Base-by-base conservation (phyloP, 225 moss, liverwort and hornwort genomes). In the Climacium dendroides region DNA sequence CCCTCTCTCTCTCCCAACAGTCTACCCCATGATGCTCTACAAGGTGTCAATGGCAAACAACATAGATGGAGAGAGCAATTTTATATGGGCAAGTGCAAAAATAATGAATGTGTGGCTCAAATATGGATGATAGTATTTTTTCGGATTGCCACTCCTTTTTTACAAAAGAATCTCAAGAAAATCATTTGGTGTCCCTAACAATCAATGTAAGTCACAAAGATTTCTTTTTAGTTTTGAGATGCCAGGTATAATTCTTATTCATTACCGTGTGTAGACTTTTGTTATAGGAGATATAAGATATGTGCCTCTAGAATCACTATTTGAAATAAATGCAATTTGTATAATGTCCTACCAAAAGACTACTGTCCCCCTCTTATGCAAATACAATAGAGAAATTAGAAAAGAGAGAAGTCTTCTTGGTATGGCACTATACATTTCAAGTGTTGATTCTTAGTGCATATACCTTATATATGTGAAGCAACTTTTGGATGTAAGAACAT, bases 21-120 rank as follows among this genome's bases (percentile, higher is more conserved):
- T 32, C 63, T 32, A 22, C 7, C 8, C 2, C 4, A 4, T 1
- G 1, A 2, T 10, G 23, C 57, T 57, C 1, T 5, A 10, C 0
- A 23, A 10, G 23, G 1, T 22, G 20, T 19, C 23, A 22, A 57
- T 10, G 9, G 55, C 8, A 9, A 9, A 47, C 47, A 47, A 5
- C 10, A 65, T 1, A 3, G 10, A 15, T 35, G n/a, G 11, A 35
- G 11, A 65, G 3, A 2, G 3, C 11, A 66, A n/a, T 20, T n/a
- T 65, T 65, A n/a, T 65, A 65, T n/a, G 11, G 2, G 10, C 10
- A 35, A 64, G 35, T 64, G 10, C 19, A 64, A 64, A 64, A 35
- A 64, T 9, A 18, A 34, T 64, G 32, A 34, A 64, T 64, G 35
- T 18, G 3, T 35, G 19, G 4, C 4, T n/a, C 10, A 8, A 0